phyloP scores from a whole-genome alignment of 2,329 filamentous ascomycete species.

The Ceratocystis variospora region DNA sequence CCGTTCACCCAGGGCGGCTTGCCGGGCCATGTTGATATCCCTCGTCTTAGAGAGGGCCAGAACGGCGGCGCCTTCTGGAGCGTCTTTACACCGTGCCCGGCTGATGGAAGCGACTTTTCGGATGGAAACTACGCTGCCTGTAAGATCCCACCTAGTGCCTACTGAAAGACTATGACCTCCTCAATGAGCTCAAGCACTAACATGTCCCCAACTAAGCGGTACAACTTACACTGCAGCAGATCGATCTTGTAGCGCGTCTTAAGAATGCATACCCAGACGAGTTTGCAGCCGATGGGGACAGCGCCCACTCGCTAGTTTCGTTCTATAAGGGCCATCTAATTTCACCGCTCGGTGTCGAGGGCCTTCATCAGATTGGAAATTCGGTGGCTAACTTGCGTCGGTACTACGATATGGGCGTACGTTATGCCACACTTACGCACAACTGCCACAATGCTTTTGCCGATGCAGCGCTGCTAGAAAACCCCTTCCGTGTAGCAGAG shows the following conservation, averaged over 20 bases:
- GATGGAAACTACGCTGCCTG: slow-evolving; percentile 56
- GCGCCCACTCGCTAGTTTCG: slow-evolving; percentile 45
- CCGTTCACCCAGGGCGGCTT: slow-evolving; percentile 60
- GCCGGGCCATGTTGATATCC: slow-evolving; percentile 61
- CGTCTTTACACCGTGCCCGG: slow-evolving; percentile 66
- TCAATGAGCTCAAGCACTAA: not conserved
- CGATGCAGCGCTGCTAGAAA: slow-evolving; percentile 60
- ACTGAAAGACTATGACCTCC: not conserved
- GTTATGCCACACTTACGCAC: slow-evolving; percentile 81
- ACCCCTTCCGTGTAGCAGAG: slow-evolving; percentile 36
- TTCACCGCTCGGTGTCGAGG: slow-evolving; percentile 69
- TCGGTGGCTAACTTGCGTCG: slow-evolving; percentile 59
- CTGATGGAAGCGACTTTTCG: slow-evolving; percentile 57
- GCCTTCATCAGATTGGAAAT: slow-evolving; percentile 88
- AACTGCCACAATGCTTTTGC: slow-evolving; percentile 88
- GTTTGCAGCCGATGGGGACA: slow-evolving; percentile 52
- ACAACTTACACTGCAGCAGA: slow-evolving; percentile 55
- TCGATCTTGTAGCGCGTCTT: slow-evolving; percentile 58
- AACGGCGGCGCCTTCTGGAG: slow-evolving; percentile 90
- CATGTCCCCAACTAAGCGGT: slow-evolving; percentile 35
- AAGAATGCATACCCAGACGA: slow-evolving; percentile 48
- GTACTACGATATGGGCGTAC: slow-evolving; percentile 65
- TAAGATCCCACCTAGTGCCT: slow-evolving; percentile 27
- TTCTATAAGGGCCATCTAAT: slow-evolving; percentile 53
- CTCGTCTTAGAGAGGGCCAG: slow-evolving; percentile 54